A percentile compares a stretch with the other conserved stretches of the same genome.
phyloP scores from a whole-genome alignment of 495 filamentous ascomycete genomes.

The Ascobolus immersus region DNA sequence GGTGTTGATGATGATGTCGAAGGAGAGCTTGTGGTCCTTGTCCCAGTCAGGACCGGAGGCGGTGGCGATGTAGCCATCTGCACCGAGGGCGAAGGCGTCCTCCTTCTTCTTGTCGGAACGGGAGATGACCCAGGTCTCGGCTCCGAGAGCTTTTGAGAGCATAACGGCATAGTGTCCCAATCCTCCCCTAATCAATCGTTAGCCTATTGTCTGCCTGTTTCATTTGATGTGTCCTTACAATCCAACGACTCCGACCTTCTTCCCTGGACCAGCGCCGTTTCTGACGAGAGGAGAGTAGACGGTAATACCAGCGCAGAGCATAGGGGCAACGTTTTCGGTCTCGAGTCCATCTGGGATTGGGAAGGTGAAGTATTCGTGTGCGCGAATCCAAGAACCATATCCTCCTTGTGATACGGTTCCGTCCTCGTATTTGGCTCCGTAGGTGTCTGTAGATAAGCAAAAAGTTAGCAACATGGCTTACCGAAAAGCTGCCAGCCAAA shows the following conservation, averaged over 20 bases:
- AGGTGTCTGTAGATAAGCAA: conserved; percentile 53
- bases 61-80: conserved; percentile 58
- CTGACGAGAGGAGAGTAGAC: conserved; percentile 46
- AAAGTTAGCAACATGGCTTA: too few relatives aligned
- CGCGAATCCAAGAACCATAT: conserved; percentile 50
- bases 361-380: conserved; percentile 49
- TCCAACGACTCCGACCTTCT: conserved; percentile 61
- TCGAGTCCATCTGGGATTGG: conserved; percentile 47
- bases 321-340: conserved; percentile 38
- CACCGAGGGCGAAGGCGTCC: conserved; percentile 44
- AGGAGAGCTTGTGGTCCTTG: conserved; percentile 28
- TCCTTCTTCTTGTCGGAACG: conserved; percentile 37
- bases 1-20: conserved; percentile 61
- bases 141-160: conserved; percentile 46
- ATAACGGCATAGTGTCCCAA: conserved; percentile 46
- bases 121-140: conserved; percentile 58
- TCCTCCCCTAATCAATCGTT: conserved; percentile 57
- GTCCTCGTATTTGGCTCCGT: conserved; percentile 39
- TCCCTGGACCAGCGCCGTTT: conserved; percentile 54
- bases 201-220: too few relatives aligned
- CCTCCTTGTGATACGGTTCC: conserved; percentile 39
- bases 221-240: too few relatives aligned
- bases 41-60: conserved; percentile 50
- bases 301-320: too few relatives aligned
- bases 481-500: too few relatives aligned